Percentiles rank a stretch among this genome's conserved stretches.
Evolutionary conservation across 2,329 filamentous ascomycete species (phyloP).

Genomic region (Leptographium galeiforme): DNA sequence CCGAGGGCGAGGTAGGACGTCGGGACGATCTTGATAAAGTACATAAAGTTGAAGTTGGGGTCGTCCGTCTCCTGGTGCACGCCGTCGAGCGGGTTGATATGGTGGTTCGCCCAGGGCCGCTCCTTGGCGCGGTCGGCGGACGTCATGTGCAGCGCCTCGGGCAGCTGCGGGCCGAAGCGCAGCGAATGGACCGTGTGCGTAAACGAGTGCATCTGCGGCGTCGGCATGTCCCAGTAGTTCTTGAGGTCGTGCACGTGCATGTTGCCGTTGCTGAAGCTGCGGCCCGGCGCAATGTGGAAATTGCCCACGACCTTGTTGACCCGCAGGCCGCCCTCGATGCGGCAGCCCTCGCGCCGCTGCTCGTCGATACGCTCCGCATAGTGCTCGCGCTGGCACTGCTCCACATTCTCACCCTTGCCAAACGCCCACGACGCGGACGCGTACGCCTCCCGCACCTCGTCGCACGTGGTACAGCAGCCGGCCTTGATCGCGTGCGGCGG

Average conservation of each 20-base stretch:
- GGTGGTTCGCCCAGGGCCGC: slow-evolving; percentile 70
- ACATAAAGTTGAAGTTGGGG: slow-evolving; percentile 91
- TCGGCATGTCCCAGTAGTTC: slow-evolving; percentile 72
- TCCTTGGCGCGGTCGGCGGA: slow-evolving; percentile 28
- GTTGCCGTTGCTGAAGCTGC: slow-evolving; percentile 90
- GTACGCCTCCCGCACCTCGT: slow-evolving; percentile 92
- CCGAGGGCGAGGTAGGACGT: slow-evolving; percentile 89
- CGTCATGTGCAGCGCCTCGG: slow-evolving; percentile 53
- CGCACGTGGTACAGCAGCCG: slow-evolving; percentile 95
- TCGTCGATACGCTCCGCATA: slow-evolving; percentile 79
- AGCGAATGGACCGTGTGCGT: slow-evolving; percentile 78
- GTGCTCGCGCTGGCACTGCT: slow-evolving; percentile 91
- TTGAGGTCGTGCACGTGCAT: slow-evolving; percentile 97
- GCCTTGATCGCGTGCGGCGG: slow-evolving; percentile 59
- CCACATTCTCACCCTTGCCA: slow-evolving; percentile 78
- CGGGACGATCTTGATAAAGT: slow-evolving; percentile 96
- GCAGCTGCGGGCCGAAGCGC: slow-evolving; percentile 84
- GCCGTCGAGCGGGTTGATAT: slow-evolving; percentile 80
- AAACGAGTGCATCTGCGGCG: slow-evolving; percentile 67
- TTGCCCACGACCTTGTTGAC: slow-evolving; percentile 99
- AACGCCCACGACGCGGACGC: slow-evolving; percentile 86
- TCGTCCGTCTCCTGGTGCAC: slow-evolving; percentile 66
- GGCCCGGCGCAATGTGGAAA: slow-evolving; percentile 94
- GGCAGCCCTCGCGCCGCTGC: slow-evolving; percentile 84
- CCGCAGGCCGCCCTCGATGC: slow-evolving; percentile 78